Evolutionary conservation across 2,329 filamentous ascomycete genomes (phyloP), one percentile per base, ranked within the genome.

Genomic region (Hymenoscyphus infarciens): DNA sequence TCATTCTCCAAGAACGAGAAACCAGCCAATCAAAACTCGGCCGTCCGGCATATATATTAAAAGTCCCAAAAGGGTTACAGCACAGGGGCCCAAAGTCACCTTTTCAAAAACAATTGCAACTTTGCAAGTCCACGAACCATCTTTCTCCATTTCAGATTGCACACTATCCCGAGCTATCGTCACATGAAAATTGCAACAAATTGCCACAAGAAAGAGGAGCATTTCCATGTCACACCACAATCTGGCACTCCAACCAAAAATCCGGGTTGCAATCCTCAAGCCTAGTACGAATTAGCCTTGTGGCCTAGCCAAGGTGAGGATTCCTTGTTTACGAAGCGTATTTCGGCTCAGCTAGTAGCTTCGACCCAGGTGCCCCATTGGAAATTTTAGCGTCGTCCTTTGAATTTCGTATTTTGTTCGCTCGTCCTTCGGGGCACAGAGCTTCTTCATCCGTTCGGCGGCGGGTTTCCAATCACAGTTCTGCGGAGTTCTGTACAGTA

Each of bases 351-450:
- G n/a, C 16, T 45, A 22, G 10, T 45, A 22, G 10, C 42, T 49
- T 49, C 7, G 7, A 42, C 7, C 39, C 39, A 39, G 29, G 35
- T 39, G 15, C 35, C 35, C 35, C 11, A 39, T n/a, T 42, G 16
- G 39, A 31, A 31, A 31, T 3, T 31, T 31, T 31, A 5, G 29
- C 29, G 29, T 31, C 29, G 25, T 27, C 25, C 25, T 27, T 27
- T 27, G 25, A 27, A 49, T 22, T 49, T 49, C 42, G 42, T 11
- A 49, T 49, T 49, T 25, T 49, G 42, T 19, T 49, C 42, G 42
- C 42, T 49, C 42, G n/a, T 49, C n/a, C 42, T 49, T 49, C 42
- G 42, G 42, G 42, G n/a, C 42, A 49, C 42, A 49, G n/a, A 22
- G 11, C 42, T 22, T 49, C 42, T 22, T 49, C 42, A 49, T 22